Evolutionary conservation across 176 grass and related monocot species (phyloP).

Genomic region (Olyra latifolia): DNA sequence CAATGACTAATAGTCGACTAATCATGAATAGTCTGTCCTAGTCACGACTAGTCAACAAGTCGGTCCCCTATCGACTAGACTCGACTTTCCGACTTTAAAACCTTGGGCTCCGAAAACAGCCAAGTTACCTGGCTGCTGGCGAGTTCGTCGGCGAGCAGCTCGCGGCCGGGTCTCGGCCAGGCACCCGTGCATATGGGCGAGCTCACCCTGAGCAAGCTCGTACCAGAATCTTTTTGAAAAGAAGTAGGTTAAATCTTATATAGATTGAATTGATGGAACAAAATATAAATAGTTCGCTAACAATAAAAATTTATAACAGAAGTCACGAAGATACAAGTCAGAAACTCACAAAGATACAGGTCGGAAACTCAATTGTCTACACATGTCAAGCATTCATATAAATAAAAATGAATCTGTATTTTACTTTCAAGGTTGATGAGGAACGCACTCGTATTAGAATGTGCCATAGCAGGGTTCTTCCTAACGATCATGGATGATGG

Average conservation of each 20-base stretch:
- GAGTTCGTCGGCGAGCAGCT: too few relatives aligned
- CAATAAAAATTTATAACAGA: not conserved
- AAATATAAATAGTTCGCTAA: not conserved
- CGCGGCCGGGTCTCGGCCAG: too few relatives aligned
- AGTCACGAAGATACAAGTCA: not conserved
- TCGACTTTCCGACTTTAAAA: too few relatives aligned
- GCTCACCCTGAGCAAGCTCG: too few relatives aligned
- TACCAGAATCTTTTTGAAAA: not conserved
- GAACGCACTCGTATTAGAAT: not conserved
- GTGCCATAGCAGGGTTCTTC: not conserved
- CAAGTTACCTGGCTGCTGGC: too few relatives aligned
- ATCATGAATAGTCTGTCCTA: too few relatives aligned
- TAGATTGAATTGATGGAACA: not conserved
- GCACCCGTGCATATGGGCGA: too few relatives aligned
- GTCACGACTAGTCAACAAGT: too few relatives aligned
- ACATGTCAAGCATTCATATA: conserved; percentile 6
- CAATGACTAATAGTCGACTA: too few relatives aligned
- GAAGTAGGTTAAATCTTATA: not conserved
- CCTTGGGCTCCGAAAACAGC: too few relatives aligned
- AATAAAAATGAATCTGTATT: not conserved
- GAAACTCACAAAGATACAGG: not conserved
- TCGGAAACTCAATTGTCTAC: not conserved
- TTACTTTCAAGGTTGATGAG: not conserved
- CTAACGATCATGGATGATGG: not conserved
- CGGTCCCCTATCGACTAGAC: too few relatives aligned